These are phyloP conservation scores for Crithidia fasciculata DNA, from an alignment of 208 protist species.

Conservation along the genomic window DNA sequence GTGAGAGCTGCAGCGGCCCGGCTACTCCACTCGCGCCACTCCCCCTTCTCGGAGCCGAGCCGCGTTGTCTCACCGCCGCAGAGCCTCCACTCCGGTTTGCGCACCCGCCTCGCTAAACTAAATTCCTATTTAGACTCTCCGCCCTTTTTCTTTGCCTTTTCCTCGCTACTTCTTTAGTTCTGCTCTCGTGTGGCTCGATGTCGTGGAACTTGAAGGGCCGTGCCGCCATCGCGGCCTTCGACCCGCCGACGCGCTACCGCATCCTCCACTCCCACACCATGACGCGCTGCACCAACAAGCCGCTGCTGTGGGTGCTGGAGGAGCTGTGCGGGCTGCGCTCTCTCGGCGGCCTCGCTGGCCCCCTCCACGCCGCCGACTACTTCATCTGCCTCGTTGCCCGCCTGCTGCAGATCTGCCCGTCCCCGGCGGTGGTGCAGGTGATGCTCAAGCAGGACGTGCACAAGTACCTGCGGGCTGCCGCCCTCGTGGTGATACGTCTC, in stretches of 20 bases:
- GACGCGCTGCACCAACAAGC: conserved; percentile 63
- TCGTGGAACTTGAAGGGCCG: conserved; percentile 79
- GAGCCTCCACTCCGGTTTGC: too few species aligned
- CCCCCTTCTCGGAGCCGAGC: too few species aligned
- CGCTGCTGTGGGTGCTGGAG: conserved; percentile 72
- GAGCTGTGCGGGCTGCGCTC: conserved; percentile 51
- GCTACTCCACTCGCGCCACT: too few species aligned
- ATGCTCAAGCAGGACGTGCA: conserved; percentile 82
- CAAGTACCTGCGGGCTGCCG: conserved; percentile 82
- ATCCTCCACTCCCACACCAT: conserved; percentile 66
- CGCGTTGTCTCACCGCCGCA: too few species aligned
- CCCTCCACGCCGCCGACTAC: conserved; percentile 53
- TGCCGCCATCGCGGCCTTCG: conserved; percentile 53
- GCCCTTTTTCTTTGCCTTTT: conserved; percentile 13
- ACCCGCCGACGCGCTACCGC: conserved; percentile 60
- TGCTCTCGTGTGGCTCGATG: conserved; percentile 14
- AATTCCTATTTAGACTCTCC: background rate
- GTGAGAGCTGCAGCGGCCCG: too few species aligned
- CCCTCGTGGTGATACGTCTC: conserved; percentile 70
- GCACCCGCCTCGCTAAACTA: too few species aligned
- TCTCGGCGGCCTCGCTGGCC: conserved; percentile 61
- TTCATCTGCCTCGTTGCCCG: conserved; percentile 75
- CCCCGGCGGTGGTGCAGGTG: conserved; percentile 52
- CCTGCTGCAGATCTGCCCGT: conserved; percentile 73
- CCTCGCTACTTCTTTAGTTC: background rate